Conservation (phyloP, 2,329 filamentous ascomycete species). For the Fusarium secorum region DNA sequence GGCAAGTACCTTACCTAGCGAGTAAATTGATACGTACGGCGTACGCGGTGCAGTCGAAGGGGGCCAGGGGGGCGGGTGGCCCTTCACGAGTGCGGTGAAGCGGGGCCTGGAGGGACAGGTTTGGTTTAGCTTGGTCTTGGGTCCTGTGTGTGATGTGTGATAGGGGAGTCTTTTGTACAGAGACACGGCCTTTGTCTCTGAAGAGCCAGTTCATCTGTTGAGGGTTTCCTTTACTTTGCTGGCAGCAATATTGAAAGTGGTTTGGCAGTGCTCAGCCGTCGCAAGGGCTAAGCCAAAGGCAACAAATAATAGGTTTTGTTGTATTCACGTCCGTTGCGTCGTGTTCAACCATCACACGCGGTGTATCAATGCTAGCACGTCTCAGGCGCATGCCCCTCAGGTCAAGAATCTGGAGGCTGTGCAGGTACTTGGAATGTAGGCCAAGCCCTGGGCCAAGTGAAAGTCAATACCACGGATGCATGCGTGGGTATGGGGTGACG, state of each 20-base stretch:
- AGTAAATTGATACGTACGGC: constrained; percentile 22
- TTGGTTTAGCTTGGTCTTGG: constrained; percentile 36
- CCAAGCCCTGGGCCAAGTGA: constrained; percentile 8
- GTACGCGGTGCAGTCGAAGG: constrained; percentile 21
- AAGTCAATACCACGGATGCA: constrained; percentile 28
- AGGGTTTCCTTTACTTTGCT: neutral
- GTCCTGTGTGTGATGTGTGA: constrained; percentile 28
- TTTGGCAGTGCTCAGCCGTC: neutral
- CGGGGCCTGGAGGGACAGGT: constrained; percentile 22
- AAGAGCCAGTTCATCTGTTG: neutral
- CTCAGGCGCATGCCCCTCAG: constrained; percentile 18
- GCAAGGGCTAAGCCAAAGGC: neutral
- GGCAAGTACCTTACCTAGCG: constrained; percentile 19
- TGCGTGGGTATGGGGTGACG: constrained; percentile 24
- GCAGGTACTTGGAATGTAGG: constrained; percentile 39
- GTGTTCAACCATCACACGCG: neutral
- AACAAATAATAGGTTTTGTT: neutral
- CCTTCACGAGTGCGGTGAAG: constrained; percentile 24
- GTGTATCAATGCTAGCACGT: constrained; percentile 37
- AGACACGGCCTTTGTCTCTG: constrained; percentile 1
- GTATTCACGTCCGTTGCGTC: constrained; percentile 9
- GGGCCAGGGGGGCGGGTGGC: constrained; percentile 14
- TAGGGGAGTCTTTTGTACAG: constrained; percentile 21
- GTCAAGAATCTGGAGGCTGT: constrained; percentile 36
- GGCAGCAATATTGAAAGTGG: neutral